Evolutionary conservation across 345 rosid genomes (phyloP), one percentile per base, ranked within the genome.

Genomic region (Citropsis articulata): DNA sequence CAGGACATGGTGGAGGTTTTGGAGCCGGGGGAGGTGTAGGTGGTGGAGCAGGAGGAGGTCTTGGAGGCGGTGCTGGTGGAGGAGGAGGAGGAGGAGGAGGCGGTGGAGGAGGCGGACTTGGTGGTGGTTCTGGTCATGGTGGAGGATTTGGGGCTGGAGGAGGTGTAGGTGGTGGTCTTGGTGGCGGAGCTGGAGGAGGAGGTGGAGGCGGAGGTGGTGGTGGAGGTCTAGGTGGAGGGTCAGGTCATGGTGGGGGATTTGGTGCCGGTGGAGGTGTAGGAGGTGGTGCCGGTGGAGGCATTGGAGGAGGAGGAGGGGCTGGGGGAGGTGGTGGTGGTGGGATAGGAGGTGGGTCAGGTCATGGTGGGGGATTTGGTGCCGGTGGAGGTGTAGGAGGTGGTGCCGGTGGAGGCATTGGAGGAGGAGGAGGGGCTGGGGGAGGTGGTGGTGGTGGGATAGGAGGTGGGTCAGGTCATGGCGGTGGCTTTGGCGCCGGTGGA

Each of bases 381-480:
- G 92, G 92, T 0, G 84, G 83, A 0, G 91, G 87, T 1, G 81
- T 30, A 6, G 76, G 73, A 30, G 78, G 78, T 4, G 81, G 81
- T 50, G 28, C 24, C 6, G 77, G 81, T 0, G 87, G 83, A 30
- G 88, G 84, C 35, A 84, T 86, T 6, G 86, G 78, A 12, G 85
- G 86, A 0, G 90, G 85, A 0, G 50, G 60, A 0, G 86, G 78
- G 3, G 89, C 83, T 0, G 90, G 90, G 7, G 82, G 84, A 14
- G 89, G 90, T 0, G 87, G 84, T 0, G 89, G 90, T 0, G 88
- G 85, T 6, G 92, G 94, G 28, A 80, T 81, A 4, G 91, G 91
- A 0, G 89, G 89, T 25, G 93, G 93, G 10, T 82, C 87, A 12
- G 93, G 93, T 22, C 87, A 86, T 0, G 91, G 88, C 1, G 89